Evolutionary conservation across 2,329 filamentous ascomycete species (phyloP).

Genomic region (Aureobasidium namibiae): DNA sequence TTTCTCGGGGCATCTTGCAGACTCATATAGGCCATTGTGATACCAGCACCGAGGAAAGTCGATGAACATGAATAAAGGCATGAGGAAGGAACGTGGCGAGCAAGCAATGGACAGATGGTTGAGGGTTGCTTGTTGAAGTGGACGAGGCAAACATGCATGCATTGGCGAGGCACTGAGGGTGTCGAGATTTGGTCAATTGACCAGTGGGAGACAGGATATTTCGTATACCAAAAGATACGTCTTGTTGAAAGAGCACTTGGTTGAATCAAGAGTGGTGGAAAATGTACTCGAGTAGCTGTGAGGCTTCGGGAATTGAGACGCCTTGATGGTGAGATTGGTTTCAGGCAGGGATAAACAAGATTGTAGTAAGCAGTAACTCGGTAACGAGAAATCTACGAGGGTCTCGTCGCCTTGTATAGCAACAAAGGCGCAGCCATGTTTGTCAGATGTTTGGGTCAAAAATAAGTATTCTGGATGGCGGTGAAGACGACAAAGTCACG

Average conservation of each 20-base stretch:
- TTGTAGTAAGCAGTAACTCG: neutral
- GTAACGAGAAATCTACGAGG: neutral
- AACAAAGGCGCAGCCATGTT: neutral
- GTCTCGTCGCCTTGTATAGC: neutral
- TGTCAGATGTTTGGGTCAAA: neutral
- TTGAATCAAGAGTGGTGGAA: neutral
- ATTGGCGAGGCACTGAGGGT: neutral
- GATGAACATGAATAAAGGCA: neutral
- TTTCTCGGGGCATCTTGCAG: neutral
- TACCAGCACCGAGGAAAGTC: neutral
- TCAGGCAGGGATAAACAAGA: neutral
- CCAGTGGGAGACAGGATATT: no score
- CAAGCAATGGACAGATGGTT: neutral
- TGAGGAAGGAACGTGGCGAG: neutral
- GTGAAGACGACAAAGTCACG: neutral
- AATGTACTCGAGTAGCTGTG: neutral
- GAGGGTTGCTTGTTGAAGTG: neutral
- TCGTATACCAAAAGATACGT: neutral
- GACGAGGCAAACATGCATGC: constrained; percentile 8
- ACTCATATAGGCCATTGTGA: neutral
- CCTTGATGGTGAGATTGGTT: constrained; percentile 1
- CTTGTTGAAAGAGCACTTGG: neutral
- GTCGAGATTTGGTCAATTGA: neutral
- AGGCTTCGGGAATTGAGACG: neutral
- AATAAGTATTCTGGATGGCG: neutral